Evolutionary conservation across 2,329 filamentous ascomycete genomes (phyloP), one percentile per base, ranked within the genome.

Genomic region (Cercospora sesami): DNA sequence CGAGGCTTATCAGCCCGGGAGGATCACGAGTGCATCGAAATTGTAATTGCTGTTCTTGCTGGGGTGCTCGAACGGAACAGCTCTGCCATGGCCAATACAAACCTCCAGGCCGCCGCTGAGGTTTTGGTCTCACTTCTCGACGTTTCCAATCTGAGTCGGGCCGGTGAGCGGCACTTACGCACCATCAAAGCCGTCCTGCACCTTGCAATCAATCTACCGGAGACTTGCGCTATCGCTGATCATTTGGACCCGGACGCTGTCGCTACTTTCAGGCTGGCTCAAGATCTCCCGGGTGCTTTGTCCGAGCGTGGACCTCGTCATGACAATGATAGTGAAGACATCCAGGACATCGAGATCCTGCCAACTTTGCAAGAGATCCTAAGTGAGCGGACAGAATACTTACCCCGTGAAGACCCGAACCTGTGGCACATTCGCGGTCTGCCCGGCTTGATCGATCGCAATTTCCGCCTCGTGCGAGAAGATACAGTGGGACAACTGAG

Each of bases 391-490:
- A 36, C 12, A 5, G 12, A 36, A 5, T 36, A 36, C 33, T 5
- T 36, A 14, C 69, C 66, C 64, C 28, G 68, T 3, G 72, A 68
- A 8, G 80, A 85, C 71, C 73, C 80, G 2, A 73, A 75, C 0
- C 75, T 77, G 4, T 81, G 80, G 67, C 81, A 86, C 69, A 73
- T 81, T n/a, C 69, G 74, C 3, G 83, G 83, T 1, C 79, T 84
- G 14, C 75, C 74, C 3, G 84, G 86, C 1, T 80, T 85, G 0
- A 77, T 91, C 0, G 90, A 91, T 73, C 91, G 90, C 73, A 88
- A 92, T 62, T 94, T 91, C 70, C 88, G 91, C 0, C 82, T 93
- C 0, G 80, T 92, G 0, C 81, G 91, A 2, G 90, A 93, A 72
- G 90, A 93, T 69, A 89, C 92, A 83, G 78, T 93, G 0, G 86